Base-by-base conservation (phyloP, 768 basidiomycete genomes). In the Russula abietina region DNA sequence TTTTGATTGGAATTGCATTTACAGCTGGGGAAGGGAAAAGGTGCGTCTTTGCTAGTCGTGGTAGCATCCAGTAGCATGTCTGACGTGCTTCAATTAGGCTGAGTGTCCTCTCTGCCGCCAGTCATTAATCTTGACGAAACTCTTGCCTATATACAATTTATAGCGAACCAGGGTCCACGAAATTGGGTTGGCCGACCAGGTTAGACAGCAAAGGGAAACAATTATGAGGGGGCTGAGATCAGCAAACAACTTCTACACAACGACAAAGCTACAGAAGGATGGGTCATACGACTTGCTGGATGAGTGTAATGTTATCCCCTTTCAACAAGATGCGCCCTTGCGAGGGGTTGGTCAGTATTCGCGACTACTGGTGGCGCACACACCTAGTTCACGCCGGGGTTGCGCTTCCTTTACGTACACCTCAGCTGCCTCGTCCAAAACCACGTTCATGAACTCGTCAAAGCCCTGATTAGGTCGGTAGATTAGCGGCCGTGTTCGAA, bases 391-490 rank as follows among this genome's bases (percentile, higher is more conserved):
- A 75, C 85, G 78, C 69, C 89, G 80, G 50, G 92, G 89, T 75
- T 94, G 91, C 58, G 84, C 86, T 64, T 92, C 93, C 73, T 93
- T 93, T 54, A 94, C 85, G 71, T 85, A 96, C 12, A 97, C 87
- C 74, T 99, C 96, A 56, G 84, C 83, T 49, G 95, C 93, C 54
- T 97, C 91, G 69, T 99, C 96, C 26, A 99, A 77, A 39, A 98
- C 91, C 33, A 99, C 77, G 72, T 99, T 99, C 96, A 99, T 99
- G 77, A 98, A 99, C 74, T 99, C 96, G 72, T 99, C 96, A 70
- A 99, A 99, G 45, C 96, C 95, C 96, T 98, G 71, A n/a, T 64
- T 45, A 59, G 57, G 48, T 46, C 41, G 49, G 43, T 19, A 48
- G 75, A 65, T 62, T 19, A 65, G 45, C 28, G 39, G 26, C 10